A percentile compares a stretch with the other conserved stretches of the same genome.
Conservation (phyloP, 208 protist genomes). For the Leishmania amazonensis region DNA sequence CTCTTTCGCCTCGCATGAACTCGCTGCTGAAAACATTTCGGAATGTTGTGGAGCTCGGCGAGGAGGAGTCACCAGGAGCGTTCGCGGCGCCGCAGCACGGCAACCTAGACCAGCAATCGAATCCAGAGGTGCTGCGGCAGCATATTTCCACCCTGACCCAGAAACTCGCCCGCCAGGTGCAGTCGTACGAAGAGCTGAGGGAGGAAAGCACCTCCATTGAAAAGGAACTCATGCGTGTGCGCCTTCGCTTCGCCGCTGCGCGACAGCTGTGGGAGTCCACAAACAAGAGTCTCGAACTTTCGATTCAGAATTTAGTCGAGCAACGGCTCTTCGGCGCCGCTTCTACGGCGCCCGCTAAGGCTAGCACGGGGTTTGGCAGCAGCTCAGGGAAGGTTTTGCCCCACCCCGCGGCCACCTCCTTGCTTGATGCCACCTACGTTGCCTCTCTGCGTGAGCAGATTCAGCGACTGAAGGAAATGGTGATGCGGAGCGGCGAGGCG, state of each 20-base stretch:
- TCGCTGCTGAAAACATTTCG: conserved; percentile 34
- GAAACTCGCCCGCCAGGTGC: conserved; percentile 19
- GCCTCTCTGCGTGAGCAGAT: conserved; percentile 41
- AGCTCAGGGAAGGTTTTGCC: background rate
- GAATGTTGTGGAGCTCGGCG: conserved; percentile 35
- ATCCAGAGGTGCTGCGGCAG: conserved; percentile 15
- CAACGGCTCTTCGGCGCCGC: conserved; percentile 16
- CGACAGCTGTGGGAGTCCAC: conserved; percentile 36
- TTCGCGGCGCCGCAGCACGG: background rate
- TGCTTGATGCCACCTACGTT: conserved; percentile 28
- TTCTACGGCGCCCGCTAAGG: background rate
- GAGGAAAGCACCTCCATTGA: conserved; percentile 44
- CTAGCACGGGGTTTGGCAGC: background rate
- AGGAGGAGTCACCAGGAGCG: conserved; percentile 21
- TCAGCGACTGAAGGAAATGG: conserved; percentile 35
- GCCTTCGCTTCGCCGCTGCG: conserved; percentile 28
- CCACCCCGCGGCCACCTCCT: background rate
- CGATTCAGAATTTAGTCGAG: conserved; percentile 41
- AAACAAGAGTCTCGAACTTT: conserved; percentile 26
- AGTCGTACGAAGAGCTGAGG: conserved; percentile 30
- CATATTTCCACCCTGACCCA: conserved; percentile 23
- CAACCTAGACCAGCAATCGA: background rate
- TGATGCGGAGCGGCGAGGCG: conserved; percentile 36
- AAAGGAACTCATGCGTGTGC: conserved; percentile 28
- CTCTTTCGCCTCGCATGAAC: conserved; percentile 17